A percentile compares a stretch with the other conserved stretches of the same genome.
Evolutionary conservation across 2,329 filamentous ascomycete genomes (phyloP).

Genomic region (Ophiostoma tasmaniense): DNA sequence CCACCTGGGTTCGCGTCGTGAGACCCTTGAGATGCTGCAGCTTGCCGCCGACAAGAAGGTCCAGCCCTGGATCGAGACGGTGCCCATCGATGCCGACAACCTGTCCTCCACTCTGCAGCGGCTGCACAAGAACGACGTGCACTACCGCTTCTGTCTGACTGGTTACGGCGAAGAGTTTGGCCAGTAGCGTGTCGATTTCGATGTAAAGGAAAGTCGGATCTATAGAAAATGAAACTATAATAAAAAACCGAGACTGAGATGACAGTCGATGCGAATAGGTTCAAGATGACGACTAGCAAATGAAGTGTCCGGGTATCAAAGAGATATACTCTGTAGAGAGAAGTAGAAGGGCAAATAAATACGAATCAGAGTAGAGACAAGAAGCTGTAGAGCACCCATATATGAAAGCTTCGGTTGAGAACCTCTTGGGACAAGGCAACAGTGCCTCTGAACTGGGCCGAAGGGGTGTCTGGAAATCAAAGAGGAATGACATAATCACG

Average conservation of each 20-base stretch:
- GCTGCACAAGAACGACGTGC: constrained; percentile 61
- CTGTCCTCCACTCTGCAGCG: constrained; percentile 61
- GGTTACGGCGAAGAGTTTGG: constrained; percentile 62
- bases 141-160: constrained; percentile 68
- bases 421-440: neutral
- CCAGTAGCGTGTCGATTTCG: constrained; percentile 24
- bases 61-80: constrained; percentile 61
- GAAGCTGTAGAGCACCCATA: neutral
- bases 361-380: neutral
- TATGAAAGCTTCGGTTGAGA: neutral
- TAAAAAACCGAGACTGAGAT: neutral
- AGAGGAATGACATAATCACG: neutral
- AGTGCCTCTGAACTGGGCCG: neutral
- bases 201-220: neutral
- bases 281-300: neutral
- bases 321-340: neutral
- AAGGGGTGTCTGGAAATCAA: neutral
- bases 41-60: constrained; percentile 62
- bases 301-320: neutral
- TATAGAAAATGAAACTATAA: neutral
- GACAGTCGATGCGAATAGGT: neutral
- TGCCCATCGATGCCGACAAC: constrained; percentile 64
- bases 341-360: neutral
- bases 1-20: constrained; percentile 60
- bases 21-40: constrained; percentile 65